Evolutionary conservation across 2,329 filamentous ascomycete species (phyloP).

Genomic region (Blastomyces gilchristii): DNA sequence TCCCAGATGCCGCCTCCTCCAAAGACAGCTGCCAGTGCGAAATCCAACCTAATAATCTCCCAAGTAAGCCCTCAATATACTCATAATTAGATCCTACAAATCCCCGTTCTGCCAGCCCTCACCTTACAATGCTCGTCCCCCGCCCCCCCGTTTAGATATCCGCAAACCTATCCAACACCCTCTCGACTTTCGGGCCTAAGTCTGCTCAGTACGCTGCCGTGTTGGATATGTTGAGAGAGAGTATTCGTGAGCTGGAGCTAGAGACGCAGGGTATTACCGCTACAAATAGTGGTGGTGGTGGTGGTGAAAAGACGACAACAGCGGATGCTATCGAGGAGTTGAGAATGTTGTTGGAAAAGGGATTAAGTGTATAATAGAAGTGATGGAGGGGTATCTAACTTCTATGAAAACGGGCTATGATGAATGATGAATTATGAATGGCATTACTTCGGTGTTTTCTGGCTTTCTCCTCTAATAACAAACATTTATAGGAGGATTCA

Average conservation of each 20-base stretch:
- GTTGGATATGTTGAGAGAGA: constrained; percentile 27
- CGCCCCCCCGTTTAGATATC: constrained; percentile 24
- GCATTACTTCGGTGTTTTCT: not conserved
- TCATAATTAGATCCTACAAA: not conserved
- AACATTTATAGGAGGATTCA: no score
- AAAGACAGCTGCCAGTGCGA: not conserved
- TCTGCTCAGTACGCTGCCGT: constrained; percentile 31
- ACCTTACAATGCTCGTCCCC: not conserved
- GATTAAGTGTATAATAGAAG: constrained; percentile 4
- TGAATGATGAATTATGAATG: not conserved
- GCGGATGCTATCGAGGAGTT: constrained; percentile 3
- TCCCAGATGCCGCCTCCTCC: not conserved
- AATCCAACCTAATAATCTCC: not conserved
- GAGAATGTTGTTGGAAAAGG: constrained; percentile 10
- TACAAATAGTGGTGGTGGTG: not conserved
- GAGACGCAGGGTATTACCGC: not conserved
- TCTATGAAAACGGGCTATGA: not conserved
- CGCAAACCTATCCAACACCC: constrained; percentile 34
- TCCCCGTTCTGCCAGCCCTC: not conserved
- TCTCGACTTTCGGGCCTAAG: constrained; percentile 30
- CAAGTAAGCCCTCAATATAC: not conserved
- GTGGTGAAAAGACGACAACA: not conserved
- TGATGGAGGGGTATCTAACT: not conserved
- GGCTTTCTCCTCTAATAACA: no score
- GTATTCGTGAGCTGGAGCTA: constrained; percentile 22